Percentiles rank a stretch among this genome's conserved stretches.
Evolutionary conservation across 2,329 filamentous ascomycete species (phyloP).

Genomic region (Ophiognomonia clavigignenti-juglandacearum): DNA sequence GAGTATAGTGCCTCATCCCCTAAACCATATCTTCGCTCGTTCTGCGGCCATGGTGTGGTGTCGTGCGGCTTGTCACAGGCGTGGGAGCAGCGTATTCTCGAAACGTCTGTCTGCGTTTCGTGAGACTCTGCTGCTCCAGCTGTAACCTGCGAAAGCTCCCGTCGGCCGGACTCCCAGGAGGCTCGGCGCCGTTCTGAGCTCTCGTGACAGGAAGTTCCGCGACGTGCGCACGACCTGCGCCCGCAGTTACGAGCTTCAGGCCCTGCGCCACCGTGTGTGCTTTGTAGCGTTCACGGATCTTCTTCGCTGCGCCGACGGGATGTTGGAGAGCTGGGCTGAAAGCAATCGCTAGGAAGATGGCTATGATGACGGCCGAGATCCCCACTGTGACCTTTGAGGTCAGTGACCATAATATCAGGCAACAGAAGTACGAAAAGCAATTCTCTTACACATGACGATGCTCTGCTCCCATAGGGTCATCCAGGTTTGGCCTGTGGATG

Average conservation of each 20-base stretch:
- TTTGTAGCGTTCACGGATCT: background rate
- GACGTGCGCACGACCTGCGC: too few relatives aligned
- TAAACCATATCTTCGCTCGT: too few relatives aligned
- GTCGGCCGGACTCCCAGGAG: too few relatives aligned
- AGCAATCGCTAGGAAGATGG: background rate
- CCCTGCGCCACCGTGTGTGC: background rate
- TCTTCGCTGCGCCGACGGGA: background rate
- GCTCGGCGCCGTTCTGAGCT: too few relatives aligned
- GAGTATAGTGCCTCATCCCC: too few relatives aligned
- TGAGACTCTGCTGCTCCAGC: too few relatives aligned
- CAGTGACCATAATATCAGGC: background rate
- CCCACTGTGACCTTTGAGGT: background rate
- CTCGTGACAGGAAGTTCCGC: too few relatives aligned
- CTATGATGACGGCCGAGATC: background rate
- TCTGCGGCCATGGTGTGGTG: too few relatives aligned
- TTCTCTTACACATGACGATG: slow-evolving; percentile 2
- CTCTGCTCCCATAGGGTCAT: slow-evolving; percentile 2
- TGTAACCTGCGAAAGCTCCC: too few relatives aligned
- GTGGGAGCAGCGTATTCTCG: too few relatives aligned
- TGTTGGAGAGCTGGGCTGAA: background rate
- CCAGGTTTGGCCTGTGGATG: background rate
- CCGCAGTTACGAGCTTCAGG: background rate
- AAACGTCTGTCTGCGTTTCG: too few relatives aligned
- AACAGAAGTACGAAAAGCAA: background rate
- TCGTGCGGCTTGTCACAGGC: too few relatives aligned